Conservation (phyloP, 2,329 filamentous ascomycete species). For the Ploettnerulaceae sp. region DNA sequence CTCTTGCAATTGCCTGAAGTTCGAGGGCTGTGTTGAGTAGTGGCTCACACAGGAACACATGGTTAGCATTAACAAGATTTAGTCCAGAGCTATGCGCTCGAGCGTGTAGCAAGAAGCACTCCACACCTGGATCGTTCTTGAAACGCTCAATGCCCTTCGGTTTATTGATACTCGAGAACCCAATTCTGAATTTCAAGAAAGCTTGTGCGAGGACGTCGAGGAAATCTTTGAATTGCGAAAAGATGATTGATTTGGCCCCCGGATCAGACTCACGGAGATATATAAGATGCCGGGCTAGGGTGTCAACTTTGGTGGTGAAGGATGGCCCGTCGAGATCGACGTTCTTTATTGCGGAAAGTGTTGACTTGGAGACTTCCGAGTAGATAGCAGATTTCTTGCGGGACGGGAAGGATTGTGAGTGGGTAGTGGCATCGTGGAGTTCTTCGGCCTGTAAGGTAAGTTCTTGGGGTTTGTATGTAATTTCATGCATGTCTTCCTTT, state of each 20-base stretch:
- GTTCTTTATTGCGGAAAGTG: conserved; percentile 74
- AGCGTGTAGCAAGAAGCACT: conserved; percentile 86
- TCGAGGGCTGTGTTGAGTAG: conserved; percentile 91
- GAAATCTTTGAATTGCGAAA: conserved; percentile 85
- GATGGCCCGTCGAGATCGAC: conserved; percentile 69
- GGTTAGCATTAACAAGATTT: conserved; percentile 86
- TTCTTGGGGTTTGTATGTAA: conserved; percentile 74
- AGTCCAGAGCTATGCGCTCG: conserved; percentile 83
- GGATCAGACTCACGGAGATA: conserved; percentile 83
- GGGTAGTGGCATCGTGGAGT: conserved; percentile 31
- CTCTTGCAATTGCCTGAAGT: conserved; percentile 88
- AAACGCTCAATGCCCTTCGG: conserved; percentile 69
- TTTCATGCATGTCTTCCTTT: conserved; percentile 70
- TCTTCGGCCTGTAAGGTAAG: conserved; percentile 62
- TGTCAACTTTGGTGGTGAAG: conserved; percentile 90
- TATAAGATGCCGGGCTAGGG: conserved; percentile 70
- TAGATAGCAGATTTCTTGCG: conserved; percentile 57
- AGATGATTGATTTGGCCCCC: conserved; percentile 87
- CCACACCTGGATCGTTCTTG: conserved; percentile 64
- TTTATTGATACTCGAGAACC: conserved; percentile 64
- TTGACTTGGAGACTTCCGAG: conserved; percentile 64
- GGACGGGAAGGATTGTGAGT: conserved; percentile 23
- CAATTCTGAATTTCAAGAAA: conserved; percentile 67
- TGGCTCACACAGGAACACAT: conserved; percentile 93
- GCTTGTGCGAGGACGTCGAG: conserved; percentile 67